Conservation (phyloP, 805 yeast species). For the Sungouiella thailandica region DNA sequence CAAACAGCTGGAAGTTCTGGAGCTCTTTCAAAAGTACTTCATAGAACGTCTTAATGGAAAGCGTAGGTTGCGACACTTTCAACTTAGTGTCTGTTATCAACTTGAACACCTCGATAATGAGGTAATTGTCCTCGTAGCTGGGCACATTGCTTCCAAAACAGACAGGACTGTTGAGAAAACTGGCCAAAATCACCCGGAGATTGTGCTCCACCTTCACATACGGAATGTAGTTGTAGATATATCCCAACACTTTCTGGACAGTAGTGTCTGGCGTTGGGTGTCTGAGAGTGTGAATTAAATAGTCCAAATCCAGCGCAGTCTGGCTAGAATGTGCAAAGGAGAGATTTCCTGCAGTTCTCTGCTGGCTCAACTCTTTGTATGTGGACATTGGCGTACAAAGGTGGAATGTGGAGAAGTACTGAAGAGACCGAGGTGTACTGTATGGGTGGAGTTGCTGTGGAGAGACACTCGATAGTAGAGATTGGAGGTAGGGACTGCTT, state of each 20-base stretch:
- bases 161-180: slow-evolving; percentile 40
- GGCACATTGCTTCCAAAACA: slow-evolving; percentile 19
- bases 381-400: slow-evolving; percentile 21
- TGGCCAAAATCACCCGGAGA: slow-evolving; percentile 38
- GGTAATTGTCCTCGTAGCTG: slow-evolving; percentile 27
- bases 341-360: neutral
- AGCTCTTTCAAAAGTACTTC: slow-evolving; percentile 29
- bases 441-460: neutral
- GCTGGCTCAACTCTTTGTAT: neutral
- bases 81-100: slow-evolving; percentile 42
- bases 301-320: slow-evolving; percentile 43
- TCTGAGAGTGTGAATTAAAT: slow-evolving; percentile 39
- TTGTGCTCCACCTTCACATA: slow-evolving; percentile 44
- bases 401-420: slow-evolving; percentile 37
- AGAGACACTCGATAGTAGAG: neutral
- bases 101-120: slow-evolving; percentile 45
- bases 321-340: neutral
- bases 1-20: slow-evolving; percentile 24
- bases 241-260: slow-evolving; percentile 35
- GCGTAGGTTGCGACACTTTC: slow-evolving; percentile 44
- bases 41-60: slow-evolving; percentile 42
- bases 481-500: neutral
- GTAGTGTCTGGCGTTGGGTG: slow-evolving; percentile 32
- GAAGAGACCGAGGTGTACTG: slow-evolving; percentile 4
- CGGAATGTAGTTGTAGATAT: slow-evolving; percentile 48